phyloP scores from a whole-genome alignment of 345 rosid genomes.

The Garcia nutans region DNA sequence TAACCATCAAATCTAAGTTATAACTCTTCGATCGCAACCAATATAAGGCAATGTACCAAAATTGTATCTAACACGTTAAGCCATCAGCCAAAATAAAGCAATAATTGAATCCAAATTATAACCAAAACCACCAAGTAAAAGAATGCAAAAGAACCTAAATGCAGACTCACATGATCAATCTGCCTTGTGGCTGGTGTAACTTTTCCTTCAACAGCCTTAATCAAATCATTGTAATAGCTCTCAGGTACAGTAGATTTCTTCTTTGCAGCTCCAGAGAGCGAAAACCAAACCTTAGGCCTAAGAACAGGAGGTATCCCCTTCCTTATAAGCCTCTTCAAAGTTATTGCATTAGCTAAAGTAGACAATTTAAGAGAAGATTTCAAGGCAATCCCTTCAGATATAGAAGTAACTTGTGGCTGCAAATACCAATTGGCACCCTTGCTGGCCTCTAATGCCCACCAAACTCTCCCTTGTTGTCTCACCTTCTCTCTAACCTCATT shows the following conservation, averaged over 20 bases:
- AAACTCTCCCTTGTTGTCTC: slow-evolving; percentile 87
- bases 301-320: slow-evolving; percentile 97
- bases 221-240: slow-evolving; percentile 83
- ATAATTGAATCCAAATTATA: slow-evolving; percentile 8
- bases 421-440: slow-evolving; percentile 99
- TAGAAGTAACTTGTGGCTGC: slow-evolving; percentile 64
- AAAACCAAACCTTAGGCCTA: slow-evolving; percentile 97
- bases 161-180: slow-evolving; percentile 91
- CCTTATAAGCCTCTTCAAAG: slow-evolving; percentile 85
- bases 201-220: slow-evolving; percentile 86
- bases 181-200: slow-evolving; percentile 92
- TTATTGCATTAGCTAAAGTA: slow-evolving; percentile 71
- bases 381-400: slow-evolving; percentile 67
- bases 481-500: slow-evolving; percentile 98
- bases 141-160: slow-evolving; percentile 3
- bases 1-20: slow-evolving; percentile 8
- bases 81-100: slow-evolving; percentile 5
- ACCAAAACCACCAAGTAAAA: not conserved
- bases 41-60: not conserved
- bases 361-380: slow-evolving; percentile 87
- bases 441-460: slow-evolving; percentile 99
- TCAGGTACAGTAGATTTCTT: slow-evolving; percentile 98
- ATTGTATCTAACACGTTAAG: not conserved
- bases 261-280: slow-evolving; percentile 98
- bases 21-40: not conserved